These are phyloP conservation scores for Globisporangium radiosum DNA, from an alignment of 352 stramenopile genomes.

Conservation along the genomic window DNA sequence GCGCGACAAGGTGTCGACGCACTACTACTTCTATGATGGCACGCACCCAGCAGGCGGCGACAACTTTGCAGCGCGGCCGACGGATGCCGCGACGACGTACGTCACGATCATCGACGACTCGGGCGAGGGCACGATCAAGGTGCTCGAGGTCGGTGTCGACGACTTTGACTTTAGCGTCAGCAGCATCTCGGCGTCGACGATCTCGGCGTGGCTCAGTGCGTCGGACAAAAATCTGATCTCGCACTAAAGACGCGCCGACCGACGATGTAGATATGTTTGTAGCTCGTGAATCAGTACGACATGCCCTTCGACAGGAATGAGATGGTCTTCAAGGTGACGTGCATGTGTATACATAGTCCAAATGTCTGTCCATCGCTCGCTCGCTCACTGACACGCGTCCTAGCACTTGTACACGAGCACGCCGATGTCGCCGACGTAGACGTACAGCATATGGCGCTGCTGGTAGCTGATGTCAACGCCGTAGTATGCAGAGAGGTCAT, in stretches of 20 bases:
- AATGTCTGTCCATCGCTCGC: too few species aligned
- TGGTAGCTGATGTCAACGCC: constrained; percentile 96
- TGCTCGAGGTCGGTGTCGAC: constrained; percentile 31
- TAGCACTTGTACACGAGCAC: constrained; percentile 96
- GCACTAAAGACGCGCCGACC: constrained; percentile 1
- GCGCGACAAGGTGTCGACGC: constrained; percentile 52
- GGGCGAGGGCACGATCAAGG: constrained; percentile 28
- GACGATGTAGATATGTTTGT: too few species aligned
- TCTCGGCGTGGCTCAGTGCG: constrained; percentile 26
- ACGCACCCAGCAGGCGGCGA: constrained; percentile 29
- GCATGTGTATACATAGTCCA: too few species aligned
- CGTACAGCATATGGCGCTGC: constrained; percentile 93
- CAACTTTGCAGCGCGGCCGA: constrained; percentile 32
- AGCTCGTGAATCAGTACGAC: too few species aligned
- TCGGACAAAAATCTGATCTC: constrained; percentile 31
- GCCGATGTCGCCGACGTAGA: constrained; percentile 91
- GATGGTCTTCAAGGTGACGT: too few species aligned
- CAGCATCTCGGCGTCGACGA: constrained; percentile 21
- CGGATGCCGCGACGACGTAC: constrained; percentile 30
- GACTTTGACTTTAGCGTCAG: constrained; percentile 34
- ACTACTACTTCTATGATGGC: constrained; percentile 73
- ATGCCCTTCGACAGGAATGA: too few species aligned
- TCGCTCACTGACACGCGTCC: not conserved
- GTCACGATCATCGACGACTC: constrained; percentile 49
- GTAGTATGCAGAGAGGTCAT: constrained; percentile 30